Evolutionary conservation across 2,329 filamentous ascomycete species (phyloP).

Genomic region (Xylaria digitata): DNA sequence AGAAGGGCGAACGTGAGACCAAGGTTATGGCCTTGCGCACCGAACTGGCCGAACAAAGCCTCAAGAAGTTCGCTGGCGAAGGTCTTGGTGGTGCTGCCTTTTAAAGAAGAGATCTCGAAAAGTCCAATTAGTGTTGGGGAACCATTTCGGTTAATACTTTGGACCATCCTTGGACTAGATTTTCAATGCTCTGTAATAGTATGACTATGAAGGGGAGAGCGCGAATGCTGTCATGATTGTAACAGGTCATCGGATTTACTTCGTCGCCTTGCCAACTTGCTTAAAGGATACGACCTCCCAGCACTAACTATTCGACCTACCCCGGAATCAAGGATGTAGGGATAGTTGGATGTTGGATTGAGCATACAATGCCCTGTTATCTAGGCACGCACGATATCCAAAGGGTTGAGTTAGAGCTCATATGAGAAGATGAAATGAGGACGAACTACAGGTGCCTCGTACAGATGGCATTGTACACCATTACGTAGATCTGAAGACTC

Average conservation of each 20-base stretch:
- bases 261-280: too few species aligned
- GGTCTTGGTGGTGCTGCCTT: conserved; percentile 67
- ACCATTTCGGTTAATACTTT: not conserved
- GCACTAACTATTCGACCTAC: not conserved
- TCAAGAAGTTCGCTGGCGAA: conserved; percentile 68
- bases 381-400: not conserved
- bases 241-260: too few species aligned
- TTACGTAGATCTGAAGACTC: not conserved
- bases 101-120: conserved; percentile 44
- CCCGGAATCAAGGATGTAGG: conserved; percentile 2
- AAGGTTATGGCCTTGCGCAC: conserved; percentile 66
- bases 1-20: conserved; percentile 65
- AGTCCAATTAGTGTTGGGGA: not conserved
- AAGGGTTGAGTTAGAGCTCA: not conserved
- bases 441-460: too few species aligned
- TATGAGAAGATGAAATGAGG: not conserved
- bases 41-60: conserved; percentile 66
- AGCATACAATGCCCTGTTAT: not conserved
- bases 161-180: not conserved
- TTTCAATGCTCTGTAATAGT: not conserved
- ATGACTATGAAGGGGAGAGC: not conserved
- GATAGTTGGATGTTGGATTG: not conserved
- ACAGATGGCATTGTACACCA: not conserved
- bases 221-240: too few species aligned
- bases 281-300: not conserved